Conservation (phyloP, 2,329 filamentous ascomycete species). For the Torrubiellomyces zombiae region DNA sequence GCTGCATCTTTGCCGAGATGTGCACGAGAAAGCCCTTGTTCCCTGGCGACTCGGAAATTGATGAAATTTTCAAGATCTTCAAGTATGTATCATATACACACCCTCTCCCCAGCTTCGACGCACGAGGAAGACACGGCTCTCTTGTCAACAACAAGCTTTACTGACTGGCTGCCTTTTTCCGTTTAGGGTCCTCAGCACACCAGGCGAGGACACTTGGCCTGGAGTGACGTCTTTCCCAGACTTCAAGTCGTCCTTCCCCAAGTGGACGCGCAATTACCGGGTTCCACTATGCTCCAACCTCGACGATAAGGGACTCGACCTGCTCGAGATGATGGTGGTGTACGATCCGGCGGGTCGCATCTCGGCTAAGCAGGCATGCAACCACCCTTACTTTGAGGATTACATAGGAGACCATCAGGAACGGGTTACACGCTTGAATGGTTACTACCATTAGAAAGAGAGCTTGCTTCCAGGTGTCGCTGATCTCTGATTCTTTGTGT, state of each 20-base stretch:
- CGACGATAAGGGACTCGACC: constrained; percentile 53
- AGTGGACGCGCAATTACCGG: constrained; percentile 61
- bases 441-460: constrained; percentile 20
- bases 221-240: constrained; percentile 90
- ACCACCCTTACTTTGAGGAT: constrained; percentile 63
- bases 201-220: constrained; percentile 68
- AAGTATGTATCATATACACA: constrained; percentile 44
- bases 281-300: constrained; percentile 53
- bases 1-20: constrained; percentile 94
- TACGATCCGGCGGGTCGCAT: constrained; percentile 80
- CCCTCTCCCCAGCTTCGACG: too few species aligned
- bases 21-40: constrained; percentile 86
- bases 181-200: constrained; percentile 59
- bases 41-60: constrained; percentile 62
- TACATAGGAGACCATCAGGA: constrained; percentile 15
- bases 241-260: constrained; percentile 83
- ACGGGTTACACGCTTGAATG: constrained; percentile 13
- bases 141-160: too few species aligned
- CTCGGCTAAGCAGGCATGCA: constrained; percentile 73
- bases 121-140: too few species aligned
- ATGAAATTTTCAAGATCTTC: constrained; percentile 42
- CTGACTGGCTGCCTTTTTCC: constrained; percentile 1
- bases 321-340: constrained; percentile 55
- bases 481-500: constrained; percentile 5
- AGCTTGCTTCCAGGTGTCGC: constrained; percentile 8